These are phyloP conservation scores for Achaetomium macrosporum DNA, from an alignment of 2,329 filamentous ascomycete species.

Conservation along the genomic window DNA sequence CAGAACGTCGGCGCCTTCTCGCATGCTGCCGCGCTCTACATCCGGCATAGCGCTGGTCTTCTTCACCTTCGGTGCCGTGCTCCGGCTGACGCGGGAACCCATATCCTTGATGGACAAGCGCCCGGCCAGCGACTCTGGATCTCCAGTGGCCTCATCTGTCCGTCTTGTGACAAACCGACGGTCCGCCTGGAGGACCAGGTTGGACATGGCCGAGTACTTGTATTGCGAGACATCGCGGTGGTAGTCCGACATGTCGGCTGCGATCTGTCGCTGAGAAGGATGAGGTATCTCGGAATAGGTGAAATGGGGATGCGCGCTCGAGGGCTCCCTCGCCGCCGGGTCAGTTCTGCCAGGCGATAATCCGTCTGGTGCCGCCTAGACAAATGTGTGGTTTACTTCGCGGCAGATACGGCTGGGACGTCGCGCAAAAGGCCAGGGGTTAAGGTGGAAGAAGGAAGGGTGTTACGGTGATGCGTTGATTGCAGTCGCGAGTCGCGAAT, in stretches of 20 bases:
- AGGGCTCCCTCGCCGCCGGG: constrained; percentile 4
- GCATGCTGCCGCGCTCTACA: constrained; percentile 67
- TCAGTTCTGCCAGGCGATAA: constrained; percentile 11
- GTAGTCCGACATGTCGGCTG: constrained; percentile 63
- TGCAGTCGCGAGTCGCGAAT: constrained; percentile 6
- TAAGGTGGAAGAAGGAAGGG: background rate
- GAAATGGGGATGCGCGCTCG: background rate
- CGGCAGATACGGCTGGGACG: background rate
- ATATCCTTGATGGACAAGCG: constrained; percentile 92
- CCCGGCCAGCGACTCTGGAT: constrained; percentile 94
- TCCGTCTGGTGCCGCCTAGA: constrained; percentile 14
- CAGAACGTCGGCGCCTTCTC: constrained; percentile 78
- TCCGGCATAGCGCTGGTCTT: constrained; percentile 62
- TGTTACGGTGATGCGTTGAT: background rate
- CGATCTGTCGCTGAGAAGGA: background rate
- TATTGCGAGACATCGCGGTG: constrained; percentile 87
- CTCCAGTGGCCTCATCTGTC: constrained; percentile 90
- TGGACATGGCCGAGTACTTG: constrained; percentile 99
- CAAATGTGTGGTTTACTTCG: constrained; percentile 13
- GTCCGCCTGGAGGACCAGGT: constrained; percentile 99
- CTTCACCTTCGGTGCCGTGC: constrained; percentile 74
- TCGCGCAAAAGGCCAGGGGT: constrained; percentile 14
- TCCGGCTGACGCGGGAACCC: constrained; percentile 77
- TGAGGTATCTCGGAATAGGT: background rate
- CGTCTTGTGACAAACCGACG: constrained; percentile 89